phyloP scores from a whole-genome alignment of 345 rosid species.

The Punica granatum region DNA sequence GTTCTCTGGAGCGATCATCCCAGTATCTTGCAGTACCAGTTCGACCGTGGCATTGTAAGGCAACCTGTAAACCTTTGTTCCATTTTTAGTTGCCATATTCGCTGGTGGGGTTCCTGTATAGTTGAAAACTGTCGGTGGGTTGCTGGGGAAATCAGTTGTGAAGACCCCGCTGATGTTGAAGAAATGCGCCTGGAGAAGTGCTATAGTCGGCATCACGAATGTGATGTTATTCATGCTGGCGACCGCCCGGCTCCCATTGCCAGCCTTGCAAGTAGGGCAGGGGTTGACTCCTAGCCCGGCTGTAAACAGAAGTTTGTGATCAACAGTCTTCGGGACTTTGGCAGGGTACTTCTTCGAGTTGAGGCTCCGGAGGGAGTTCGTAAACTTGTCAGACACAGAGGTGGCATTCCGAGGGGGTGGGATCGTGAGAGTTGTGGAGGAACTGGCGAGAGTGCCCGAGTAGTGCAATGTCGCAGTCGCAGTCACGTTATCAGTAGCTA shows the following conservation, averaged over 20 bases:
- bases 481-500: conserved; percentile 44
- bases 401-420: conserved; percentile 59
- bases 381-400: conserved; percentile 37
- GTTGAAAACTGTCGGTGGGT: conserved; percentile 24
- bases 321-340: conserved; percentile 45
- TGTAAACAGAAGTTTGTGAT: conserved; percentile 39
- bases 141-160: conserved; percentile 30
- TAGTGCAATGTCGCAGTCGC: conserved; percentile 55
- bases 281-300: conserved; percentile 45
- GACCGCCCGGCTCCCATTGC: conserved; percentile 42
- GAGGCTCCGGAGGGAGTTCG: conserved; percentile 41
- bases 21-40: conserved; percentile 36
- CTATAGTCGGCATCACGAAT: conserved; percentile 50
- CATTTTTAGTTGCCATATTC: conserved; percentile 18
- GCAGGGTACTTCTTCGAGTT: conserved; percentile 61
- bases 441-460: conserved; percentile 22
- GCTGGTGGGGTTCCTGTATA: conserved; percentile 17
- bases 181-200: conserved; percentile 64
- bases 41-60: conserved; percentile 28
- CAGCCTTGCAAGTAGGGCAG: conserved; percentile 49
- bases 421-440: conserved; percentile 21
- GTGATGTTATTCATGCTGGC: conserved; percentile 61
- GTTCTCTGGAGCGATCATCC: conserved; percentile 28
- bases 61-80: conserved; percentile 25
- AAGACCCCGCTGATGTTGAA: conserved; percentile 30